A percentile compares a stretch with the other conserved stretches of the same genome.
Conservation (phyloP, 768 basidiomycete genomes). For the Bullera alba region DNA sequence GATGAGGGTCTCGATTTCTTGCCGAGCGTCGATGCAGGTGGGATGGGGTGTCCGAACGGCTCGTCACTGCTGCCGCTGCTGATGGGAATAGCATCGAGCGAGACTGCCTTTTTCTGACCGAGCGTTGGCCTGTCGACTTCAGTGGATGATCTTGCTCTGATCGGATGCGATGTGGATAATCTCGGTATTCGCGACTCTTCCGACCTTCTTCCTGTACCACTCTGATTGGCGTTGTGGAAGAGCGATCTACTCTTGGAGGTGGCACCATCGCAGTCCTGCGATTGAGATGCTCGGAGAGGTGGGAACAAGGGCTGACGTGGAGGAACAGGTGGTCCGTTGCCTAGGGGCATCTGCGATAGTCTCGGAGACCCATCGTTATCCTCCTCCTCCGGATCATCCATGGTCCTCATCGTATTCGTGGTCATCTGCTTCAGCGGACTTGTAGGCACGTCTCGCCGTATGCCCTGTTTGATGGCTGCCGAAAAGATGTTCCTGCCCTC, state of each 20-base stretch:
- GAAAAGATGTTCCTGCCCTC: conserved; percentile 7
- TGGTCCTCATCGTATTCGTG: neutral
- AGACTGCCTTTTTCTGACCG: conserved; percentile 30
- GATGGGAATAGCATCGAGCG: conserved; percentile 23
- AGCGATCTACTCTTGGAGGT: conserved; percentile 5
- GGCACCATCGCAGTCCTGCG: conserved; percentile 18
- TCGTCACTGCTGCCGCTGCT: conserved; percentile 20
- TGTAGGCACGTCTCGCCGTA: conserved; percentile 6
- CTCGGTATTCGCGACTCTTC: conserved; percentile 27
- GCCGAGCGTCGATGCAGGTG: conserved; percentile 1
- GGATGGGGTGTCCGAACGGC: conserved; percentile 19
- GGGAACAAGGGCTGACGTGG: conserved; percentile 39
- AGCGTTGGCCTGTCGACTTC: conserved; percentile 20
- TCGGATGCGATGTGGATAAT: conserved; percentile 24
- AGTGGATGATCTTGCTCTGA: conserved; percentile 26
- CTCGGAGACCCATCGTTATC: conserved; percentile 22
- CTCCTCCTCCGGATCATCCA: conserved; percentile 6
- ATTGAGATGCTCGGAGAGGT: conserved; percentile 21
- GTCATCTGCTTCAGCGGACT: conserved; percentile 31
- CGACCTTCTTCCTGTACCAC: neutral
- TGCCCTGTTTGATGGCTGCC: conserved; percentile 7
- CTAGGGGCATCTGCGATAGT: conserved; percentile 22
- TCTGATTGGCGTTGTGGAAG: neutral
- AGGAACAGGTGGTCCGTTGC: conserved; percentile 12
- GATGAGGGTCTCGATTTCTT: conserved; percentile 20